These are phyloP conservation scores for Amanita polypyramis DNA, from an alignment of 768 basidiomycete species.

Conservation along the genomic window DNA sequence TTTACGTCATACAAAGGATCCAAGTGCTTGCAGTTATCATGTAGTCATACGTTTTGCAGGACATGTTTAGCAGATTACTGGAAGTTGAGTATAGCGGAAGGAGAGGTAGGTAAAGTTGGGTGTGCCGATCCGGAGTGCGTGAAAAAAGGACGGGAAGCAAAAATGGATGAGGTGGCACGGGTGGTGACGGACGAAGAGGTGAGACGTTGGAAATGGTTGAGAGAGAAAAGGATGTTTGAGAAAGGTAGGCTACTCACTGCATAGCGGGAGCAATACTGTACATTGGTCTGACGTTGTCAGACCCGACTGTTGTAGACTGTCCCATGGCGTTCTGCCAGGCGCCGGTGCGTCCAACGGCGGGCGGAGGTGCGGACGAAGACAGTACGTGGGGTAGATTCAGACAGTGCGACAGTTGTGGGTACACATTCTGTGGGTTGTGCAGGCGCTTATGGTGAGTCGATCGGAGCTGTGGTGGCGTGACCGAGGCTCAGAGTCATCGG, in stretches of 20 bases:
- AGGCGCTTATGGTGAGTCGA: slow-evolving; percentile 59
- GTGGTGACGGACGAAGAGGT: slow-evolving; percentile 59
- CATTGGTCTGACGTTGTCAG: slow-evolving; percentile 23
- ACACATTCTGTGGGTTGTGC: slow-evolving; percentile 80
- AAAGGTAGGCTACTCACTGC: slow-evolving; percentile 35
- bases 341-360: slow-evolving; percentile 53
- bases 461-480: neutral
- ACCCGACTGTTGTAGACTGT: slow-evolving; percentile 74
- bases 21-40: slow-evolving; percentile 59
- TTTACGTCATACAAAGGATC: slow-evolving; percentile 64
- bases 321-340: slow-evolving; percentile 74
- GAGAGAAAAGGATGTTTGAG: slow-evolving; percentile 62
- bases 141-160: slow-evolving; percentile 48
- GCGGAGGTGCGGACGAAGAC: slow-evolving; percentile 34
- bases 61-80: slow-evolving; percentile 74
- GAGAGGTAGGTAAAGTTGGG: slow-evolving; percentile 62
- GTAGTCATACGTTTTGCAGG: slow-evolving; percentile 79
- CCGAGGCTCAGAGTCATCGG: neutral
- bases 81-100: slow-evolving; percentile 72
- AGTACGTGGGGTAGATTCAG: slow-evolving; percentile 66
- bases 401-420: slow-evolving; percentile 59
- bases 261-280: neutral
- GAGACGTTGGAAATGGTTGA: slow-evolving; percentile 69
- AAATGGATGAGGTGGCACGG: slow-evolving; percentile 61
- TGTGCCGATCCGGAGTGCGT: slow-evolving; percentile 78